Percentiles rank a stretch among this genome's conserved stretches.
Conservation (phyloP, 768 basidiomycete genomes). For the Suillus bovinus region DNA sequence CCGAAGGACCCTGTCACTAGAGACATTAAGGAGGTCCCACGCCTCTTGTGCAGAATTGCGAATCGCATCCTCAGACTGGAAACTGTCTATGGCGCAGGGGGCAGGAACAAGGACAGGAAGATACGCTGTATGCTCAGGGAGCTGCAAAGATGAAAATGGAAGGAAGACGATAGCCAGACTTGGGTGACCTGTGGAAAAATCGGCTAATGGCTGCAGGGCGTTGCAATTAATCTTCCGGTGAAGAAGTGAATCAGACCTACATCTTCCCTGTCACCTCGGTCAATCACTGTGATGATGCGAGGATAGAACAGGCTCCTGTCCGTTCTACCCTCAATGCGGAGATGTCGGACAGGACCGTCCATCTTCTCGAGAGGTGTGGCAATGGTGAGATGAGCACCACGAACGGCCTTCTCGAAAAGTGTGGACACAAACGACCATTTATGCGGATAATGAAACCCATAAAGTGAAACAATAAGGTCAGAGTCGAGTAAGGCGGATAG, state of each 20-base stretch:
- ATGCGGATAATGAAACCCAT: constrained; percentile 57
- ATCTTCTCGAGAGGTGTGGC: constrained; percentile 21
- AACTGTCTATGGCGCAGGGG: constrained; percentile 19
- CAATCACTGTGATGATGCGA: constrained; percentile 38
- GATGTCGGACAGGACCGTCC: constrained; percentile 23
- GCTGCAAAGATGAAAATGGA: constrained; percentile 44
- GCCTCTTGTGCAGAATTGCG: constrained; percentile 33
- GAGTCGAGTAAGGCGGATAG: constrained; percentile 29
- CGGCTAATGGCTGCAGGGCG: constrained; percentile 39
- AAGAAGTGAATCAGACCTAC: constrained; percentile 28
- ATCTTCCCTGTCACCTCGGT: constrained; percentile 30
- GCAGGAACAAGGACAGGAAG: constrained; percentile 54
- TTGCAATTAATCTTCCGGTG: constrained; percentile 31
- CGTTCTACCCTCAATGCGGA: constrained; percentile 29
- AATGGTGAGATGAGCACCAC: constrained; percentile 35
- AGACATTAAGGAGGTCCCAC: constrained; percentile 46
- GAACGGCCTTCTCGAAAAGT: constrained; percentile 56
- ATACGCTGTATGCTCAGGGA: constrained; percentile 47
- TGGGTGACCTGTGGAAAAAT: constrained; percentile 41
- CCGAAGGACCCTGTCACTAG: constrained; percentile 40
- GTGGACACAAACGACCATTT: constrained; percentile 64
- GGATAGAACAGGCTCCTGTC: constrained; percentile 29
- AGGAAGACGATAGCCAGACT: constrained; percentile 72
- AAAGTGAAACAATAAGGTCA: constrained; percentile 65
- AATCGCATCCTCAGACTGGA: constrained; percentile 30